A percentile compares a stretch with the other conserved stretches of the same genome.
phyloP scores from a whole-genome alignment of 768 basidiomycete genomes.

The Phaffia tasmanica region DNA sequence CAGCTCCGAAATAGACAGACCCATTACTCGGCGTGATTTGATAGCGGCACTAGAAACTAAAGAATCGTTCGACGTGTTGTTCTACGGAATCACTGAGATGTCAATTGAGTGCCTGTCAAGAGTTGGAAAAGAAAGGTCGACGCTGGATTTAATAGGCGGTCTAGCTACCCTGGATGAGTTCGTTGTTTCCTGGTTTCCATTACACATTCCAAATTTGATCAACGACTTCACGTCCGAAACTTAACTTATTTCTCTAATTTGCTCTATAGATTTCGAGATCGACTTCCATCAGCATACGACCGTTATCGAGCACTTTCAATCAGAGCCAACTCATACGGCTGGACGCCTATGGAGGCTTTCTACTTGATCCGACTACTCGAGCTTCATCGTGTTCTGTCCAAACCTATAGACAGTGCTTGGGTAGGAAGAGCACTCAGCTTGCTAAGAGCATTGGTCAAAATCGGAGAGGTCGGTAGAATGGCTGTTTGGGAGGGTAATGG shows the following conservation, averaged over 20 bases:
- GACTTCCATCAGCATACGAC: slow-evolving; percentile 51
- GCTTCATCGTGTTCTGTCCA: slow-evolving; percentile 50
- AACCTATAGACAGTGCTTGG: slow-evolving; percentile 64
- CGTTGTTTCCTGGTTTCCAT: slow-evolving; percentile 35
- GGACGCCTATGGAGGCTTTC: slow-evolving; percentile 66
- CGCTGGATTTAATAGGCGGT: slow-evolving; percentile 69
- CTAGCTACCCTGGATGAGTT: slow-evolving; percentile 83
- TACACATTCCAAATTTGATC: not conserved
- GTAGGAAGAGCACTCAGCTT: slow-evolving; percentile 65
- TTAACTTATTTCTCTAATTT: slow-evolving; percentile 11
- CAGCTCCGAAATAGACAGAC: slow-evolving; percentile 29
- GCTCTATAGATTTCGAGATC: slow-evolving; percentile 52
- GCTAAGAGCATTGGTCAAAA: slow-evolving; percentile 51
- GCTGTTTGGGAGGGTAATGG: slow-evolving; percentile 3
- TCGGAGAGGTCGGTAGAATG: slow-evolving; percentile 1
- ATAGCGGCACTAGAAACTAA: slow-evolving; percentile 48
- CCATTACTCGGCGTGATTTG: slow-evolving; percentile 55
- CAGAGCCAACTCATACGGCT: slow-evolving; percentile 69
- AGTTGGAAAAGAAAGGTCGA: slow-evolving; percentile 60
- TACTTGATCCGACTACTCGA: slow-evolving; percentile 66
- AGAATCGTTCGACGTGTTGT: slow-evolving; percentile 64
- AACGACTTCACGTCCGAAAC: slow-evolving; percentile 26
- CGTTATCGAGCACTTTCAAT: slow-evolving; percentile 71
- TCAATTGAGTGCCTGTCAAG: slow-evolving; percentile 72
- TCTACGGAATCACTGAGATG: slow-evolving; percentile 60